Evolutionary conservation across 257 asterid genomes (phyloP), one percentile per base, ranked within the genome.

Genomic region (Parsonsia alboflavescens): DNA sequence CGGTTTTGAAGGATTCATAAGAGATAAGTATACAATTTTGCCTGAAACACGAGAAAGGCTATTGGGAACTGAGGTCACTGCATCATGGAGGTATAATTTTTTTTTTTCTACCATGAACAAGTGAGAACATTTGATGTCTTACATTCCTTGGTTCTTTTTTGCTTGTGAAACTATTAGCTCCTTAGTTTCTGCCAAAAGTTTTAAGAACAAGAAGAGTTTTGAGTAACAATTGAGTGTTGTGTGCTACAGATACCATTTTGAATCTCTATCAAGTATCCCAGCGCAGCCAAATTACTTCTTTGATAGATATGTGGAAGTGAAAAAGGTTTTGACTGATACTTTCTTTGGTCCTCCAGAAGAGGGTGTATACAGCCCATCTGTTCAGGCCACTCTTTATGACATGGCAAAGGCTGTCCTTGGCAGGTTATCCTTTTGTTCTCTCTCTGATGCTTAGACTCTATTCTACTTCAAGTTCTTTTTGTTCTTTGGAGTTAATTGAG

Each of bases 331-430:
- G 80, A 69, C 85, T 1, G 85, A 84, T 54, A 87, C 96, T 54
- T 95, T 95, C 91, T 95, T 87, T 69, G 97, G 99, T 44, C 85
- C 90, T 76, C 76, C 92, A 45, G 81, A 86, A 76, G 88, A 77
- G 65, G 97, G 99, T 70, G 97, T 90, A 30, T 95, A 90, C 86
- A 92, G 99, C 73, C 96, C 98, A 50, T 95, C 99, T 72, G 99
- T 92, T 84, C 98, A 95, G 77, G 87, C 88, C 73, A 90, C 98
- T 69, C 96, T 95, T 41, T 90, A 87, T 78, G 81, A 84, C 75
- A 88, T 92, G 94, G 99, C 88, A 71, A 89, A 88, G 85, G 86
- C 87, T 24, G 93, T 88, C 79, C 98, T 95, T 77, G 85, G 80
- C 87, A 88, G 97, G 99, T 92, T 58, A 50, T 73, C n/a, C 59